Evolutionary conservation across 768 basidiomycete genomes (phyloP).

Genomic region (Termitomyces sp.): DNA sequence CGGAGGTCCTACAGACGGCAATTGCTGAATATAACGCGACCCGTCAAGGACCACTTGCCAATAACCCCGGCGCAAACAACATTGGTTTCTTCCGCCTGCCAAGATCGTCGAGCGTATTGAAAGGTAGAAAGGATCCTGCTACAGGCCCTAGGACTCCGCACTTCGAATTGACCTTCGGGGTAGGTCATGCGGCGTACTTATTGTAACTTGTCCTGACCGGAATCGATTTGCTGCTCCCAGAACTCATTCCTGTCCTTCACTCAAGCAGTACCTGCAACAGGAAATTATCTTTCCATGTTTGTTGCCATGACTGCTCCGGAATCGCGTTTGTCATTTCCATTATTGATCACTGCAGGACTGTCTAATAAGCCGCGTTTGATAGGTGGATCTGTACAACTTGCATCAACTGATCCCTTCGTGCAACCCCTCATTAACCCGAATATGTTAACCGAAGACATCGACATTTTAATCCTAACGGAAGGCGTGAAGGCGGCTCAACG

Average conservation of each 20-base stretch:
- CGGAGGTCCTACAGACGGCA: constrained; percentile 6
- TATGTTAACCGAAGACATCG: constrained; percentile 4
- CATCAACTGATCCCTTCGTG: constrained; percentile 5
- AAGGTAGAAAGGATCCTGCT: constrained; percentile 17
- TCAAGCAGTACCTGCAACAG: constrained; percentile 7
- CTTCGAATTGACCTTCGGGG: constrained; percentile 15
- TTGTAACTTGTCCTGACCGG: too few species aligned
- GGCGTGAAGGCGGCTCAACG: neutral
- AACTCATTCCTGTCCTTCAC: constrained; percentile 5
- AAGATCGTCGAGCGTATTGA: constrained; percentile 5
- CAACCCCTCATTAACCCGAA: constrained; percentile 13
- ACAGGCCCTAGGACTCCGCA: constrained; percentile 19
- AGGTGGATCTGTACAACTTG: constrained; percentile 9
- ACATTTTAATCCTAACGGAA: constrained; percentile 1
- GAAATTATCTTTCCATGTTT: constrained; percentile 7
- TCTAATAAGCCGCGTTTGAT: neutral
- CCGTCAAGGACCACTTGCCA: constrained; percentile 19
- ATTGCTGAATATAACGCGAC: constrained; percentile 17
- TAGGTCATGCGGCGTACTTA: neutral
- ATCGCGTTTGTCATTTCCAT: constrained; percentile 5
- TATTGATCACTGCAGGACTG: neutral
- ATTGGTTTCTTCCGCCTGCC: constrained; percentile 15
- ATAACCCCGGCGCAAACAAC: constrained; percentile 10
- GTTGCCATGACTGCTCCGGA: constrained; percentile 7
- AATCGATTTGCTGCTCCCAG: neutral